These are phyloP conservation scores for Microdochium paspali DNA, from an alignment of 2,329 filamentous ascomycete genomes.

Conservation along the genomic window DNA sequence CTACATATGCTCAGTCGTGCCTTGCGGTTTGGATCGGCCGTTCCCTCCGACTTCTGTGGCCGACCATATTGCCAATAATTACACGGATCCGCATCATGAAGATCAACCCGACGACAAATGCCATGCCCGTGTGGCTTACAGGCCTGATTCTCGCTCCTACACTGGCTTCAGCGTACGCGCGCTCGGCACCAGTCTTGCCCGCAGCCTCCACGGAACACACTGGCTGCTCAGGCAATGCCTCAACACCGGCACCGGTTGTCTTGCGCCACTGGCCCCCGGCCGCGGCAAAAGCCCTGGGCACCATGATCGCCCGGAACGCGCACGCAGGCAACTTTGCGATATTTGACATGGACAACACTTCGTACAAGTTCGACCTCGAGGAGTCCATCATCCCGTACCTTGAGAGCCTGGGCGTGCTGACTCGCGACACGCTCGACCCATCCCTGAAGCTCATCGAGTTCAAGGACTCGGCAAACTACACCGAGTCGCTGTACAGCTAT, in stretches of 20 bases:
- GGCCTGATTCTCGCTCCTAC: neutral
- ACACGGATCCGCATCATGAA: neutral
- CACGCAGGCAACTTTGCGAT: slow-evolving; percentile 26
- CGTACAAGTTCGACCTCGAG: slow-evolving; percentile 30
- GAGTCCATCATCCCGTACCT: slow-evolving; percentile 33
- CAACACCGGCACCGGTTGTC: neutral
- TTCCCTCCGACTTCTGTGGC: neutral
- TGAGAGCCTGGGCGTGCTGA: slow-evolving; percentile 29
- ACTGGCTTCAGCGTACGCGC: neutral
- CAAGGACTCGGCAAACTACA: slow-evolving; percentile 25
- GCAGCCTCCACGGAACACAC: neutral
- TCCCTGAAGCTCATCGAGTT: slow-evolving; percentile 30
- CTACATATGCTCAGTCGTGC: neutral
- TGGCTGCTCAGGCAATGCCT: neutral
- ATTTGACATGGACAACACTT: slow-evolving; percentile 37
- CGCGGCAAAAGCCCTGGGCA: slow-evolving; percentile 23
- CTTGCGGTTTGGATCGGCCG: neutral
- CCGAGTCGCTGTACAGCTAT: slow-evolving; percentile 34
- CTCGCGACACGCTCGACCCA: slow-evolving; percentile 28
- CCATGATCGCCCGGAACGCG: slow-evolving; percentile 27
- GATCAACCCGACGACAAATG: neutral
- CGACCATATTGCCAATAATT: neutral
- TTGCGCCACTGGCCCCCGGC: slow-evolving; percentile 23
- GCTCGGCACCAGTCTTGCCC: neutral
- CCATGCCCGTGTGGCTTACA: neutral